Conservation (phyloP, 2,329 filamentous ascomycete species). For the Aspergillus udagawae region DNA sequence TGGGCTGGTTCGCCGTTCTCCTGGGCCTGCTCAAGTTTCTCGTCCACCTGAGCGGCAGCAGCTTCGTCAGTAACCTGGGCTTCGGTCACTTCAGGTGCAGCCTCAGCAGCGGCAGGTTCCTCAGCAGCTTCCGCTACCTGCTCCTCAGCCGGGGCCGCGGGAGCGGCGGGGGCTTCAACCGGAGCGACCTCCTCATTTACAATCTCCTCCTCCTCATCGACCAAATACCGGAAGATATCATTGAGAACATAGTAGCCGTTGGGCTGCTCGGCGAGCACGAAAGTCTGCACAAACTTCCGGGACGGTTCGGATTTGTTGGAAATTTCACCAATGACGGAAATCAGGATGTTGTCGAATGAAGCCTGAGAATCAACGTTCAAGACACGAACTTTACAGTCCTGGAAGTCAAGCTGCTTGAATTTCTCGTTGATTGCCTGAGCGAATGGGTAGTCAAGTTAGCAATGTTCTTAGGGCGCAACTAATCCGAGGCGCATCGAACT, state of each 20-base stretch:
- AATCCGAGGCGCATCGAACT: slow-evolving; percentile 31
- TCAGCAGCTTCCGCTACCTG: slow-evolving; percentile 43
- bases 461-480: not conserved
- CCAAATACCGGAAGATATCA: slow-evolving; percentile 93
- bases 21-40: slow-evolving; percentile 68
- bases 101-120: slow-evolving; percentile 41
- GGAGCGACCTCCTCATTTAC: slow-evolving; percentile 39
- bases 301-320: slow-evolving; percentile 89
- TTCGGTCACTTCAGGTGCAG: slow-evolving; percentile 23
- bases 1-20: slow-evolving; percentile 44
- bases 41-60: slow-evolving; percentile 58
- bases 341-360: slow-evolving; percentile 88
- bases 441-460: slow-evolving; percentile 15
- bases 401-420: slow-evolving; percentile 88
- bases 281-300: slow-evolving; percentile 96
- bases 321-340: slow-evolving; percentile 96
- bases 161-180: slow-evolving; percentile 40
- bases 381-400: slow-evolving; percentile 97
- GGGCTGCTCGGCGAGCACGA: slow-evolving; percentile 91
- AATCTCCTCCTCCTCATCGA: slow-evolving; percentile 66
- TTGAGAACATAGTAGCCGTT: slow-evolving; percentile 98
- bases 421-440: slow-evolving; percentile 83
- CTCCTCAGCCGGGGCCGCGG: slow-evolving; percentile 43
- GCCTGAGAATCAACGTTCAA: slow-evolving; percentile 96
- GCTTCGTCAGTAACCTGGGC: slow-evolving; percentile 36